phyloP scores from a whole-genome alignment of 306 rosid species.

The Oxytropis ochrocephala region DNA sequence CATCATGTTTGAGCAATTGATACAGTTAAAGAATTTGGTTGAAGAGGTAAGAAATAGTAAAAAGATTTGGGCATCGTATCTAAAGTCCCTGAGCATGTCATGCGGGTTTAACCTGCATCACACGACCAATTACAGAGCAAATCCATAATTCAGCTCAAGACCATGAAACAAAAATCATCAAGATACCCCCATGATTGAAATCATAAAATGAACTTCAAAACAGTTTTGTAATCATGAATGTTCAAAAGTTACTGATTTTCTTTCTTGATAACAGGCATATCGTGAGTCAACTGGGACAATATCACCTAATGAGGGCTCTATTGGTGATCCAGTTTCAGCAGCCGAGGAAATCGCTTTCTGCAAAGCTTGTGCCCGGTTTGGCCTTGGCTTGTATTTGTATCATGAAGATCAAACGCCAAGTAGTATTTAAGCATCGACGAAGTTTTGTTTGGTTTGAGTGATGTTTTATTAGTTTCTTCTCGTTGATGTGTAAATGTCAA shows the following conservation, averaged over 20 bases:
- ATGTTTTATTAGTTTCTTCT: neutral
- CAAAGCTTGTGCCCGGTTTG: slow-evolving; percentile 96
- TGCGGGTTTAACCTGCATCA: no score
- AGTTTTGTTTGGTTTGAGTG: slow-evolving; percentile 17
- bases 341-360: slow-evolving; percentile 97
- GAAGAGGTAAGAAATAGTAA: no score
- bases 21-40: no score
- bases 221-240: neutral
- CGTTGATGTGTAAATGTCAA: slow-evolving; percentile 26
- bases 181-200: neutral
- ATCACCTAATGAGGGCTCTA: slow-evolving; percentile 39
- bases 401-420: slow-evolving; percentile 55
- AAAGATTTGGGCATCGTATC: no score
- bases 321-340: slow-evolving; percentile 80
- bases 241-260: neutral
- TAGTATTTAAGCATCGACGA: neutral
- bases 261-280: slow-evolving; percentile 54
- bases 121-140: no score
- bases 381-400: slow-evolving; percentile 90
- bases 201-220: neutral
- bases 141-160: no score
- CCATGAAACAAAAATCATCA: neutral
- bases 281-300: slow-evolving; percentile 93
- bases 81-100: no score
- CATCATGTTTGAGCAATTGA: no score